Conservation (phyloP, 2,329 filamentous ascomycete species). For the Microdochium bolleyi region DNA sequence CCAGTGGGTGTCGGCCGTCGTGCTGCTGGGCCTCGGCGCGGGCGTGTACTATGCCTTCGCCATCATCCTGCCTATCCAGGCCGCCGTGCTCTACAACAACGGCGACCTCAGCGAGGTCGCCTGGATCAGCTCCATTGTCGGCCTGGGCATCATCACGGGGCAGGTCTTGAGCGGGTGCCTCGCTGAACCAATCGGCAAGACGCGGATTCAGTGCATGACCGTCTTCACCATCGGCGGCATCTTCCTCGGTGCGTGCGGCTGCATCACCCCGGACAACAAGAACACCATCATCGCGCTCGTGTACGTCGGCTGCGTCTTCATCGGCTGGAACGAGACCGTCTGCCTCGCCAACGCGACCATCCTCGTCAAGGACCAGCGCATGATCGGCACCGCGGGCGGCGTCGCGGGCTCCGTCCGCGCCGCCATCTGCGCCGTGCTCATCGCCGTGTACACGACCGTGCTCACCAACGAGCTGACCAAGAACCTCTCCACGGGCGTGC, state of each 20-base stretch:
- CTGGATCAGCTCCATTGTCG: conserved; percentile 11
- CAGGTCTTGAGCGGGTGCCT: conserved; percentile 17
- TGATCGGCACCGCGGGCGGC: conserved; percentile 18
- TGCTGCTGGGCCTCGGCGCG: conserved; percentile 20
- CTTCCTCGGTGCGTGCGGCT: conserved; percentile 9
- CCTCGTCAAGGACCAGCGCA: conserved; percentile 14
- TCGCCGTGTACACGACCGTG: conserved; percentile 19
- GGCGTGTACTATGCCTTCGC: conserved; percentile 13
- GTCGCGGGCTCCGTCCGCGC: conserved; percentile 15
- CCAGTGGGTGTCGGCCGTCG: conserved; percentile 15
- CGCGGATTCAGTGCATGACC: conserved; percentile 14
- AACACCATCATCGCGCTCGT: conserved; percentile 11
- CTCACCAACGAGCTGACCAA: conserved; percentile 15
- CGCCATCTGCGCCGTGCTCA: conserved; percentile 10
- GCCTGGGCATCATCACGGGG: conserved; percentile 14
- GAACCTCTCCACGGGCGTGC: conserved; percentile 15
- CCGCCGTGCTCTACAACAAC: conserved; percentile 12
- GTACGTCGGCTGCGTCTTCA: conserved; percentile 14
- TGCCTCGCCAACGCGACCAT: conserved; percentile 14
- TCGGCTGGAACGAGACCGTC: conserved; percentile 19
- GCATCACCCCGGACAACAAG: conserved; percentile 10
- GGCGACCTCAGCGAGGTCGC: conserved; percentile 10
- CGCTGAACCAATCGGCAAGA: conserved; percentile 10
- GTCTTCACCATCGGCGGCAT: conserved; percentile 13
- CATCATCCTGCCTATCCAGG: conserved; percentile 12